These are phyloP conservation scores for Curvularia sp. DNA, from an alignment of 2,329 filamentous ascomycete genomes.

Conservation along the genomic window DNA sequence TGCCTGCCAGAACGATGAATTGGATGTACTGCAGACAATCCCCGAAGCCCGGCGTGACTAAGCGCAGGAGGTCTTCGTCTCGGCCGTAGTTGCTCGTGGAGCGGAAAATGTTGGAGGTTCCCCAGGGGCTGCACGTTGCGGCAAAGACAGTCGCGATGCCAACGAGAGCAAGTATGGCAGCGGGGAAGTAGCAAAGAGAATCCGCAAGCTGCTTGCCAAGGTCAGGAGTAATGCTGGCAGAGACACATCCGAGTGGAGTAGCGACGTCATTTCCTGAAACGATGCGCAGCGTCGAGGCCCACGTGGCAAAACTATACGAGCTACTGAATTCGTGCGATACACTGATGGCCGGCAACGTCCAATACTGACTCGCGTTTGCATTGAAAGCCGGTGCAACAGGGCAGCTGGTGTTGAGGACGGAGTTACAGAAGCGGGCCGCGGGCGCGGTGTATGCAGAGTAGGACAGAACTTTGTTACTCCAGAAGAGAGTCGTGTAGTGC, in stretches of 20 bases:
- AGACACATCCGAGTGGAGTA: constrained; percentile 78
- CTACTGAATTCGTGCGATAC: constrained; percentile 77
- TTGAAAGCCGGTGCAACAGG: constrained; percentile 78
- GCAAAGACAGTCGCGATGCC: constrained; percentile 84
- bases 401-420: constrained; percentile 62
- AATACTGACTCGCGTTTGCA: constrained; percentile 59
- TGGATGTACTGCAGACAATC: constrained; percentile 98
- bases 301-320: constrained; percentile 85
- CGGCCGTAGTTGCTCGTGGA: constrained; percentile 99
- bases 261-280: constrained; percentile 72
- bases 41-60: constrained; percentile 94
- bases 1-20: constrained; percentile 87
- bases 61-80: constrained; percentile 85
- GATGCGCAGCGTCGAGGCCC: constrained; percentile 75
- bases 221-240: constrained; percentile 82
- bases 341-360: constrained; percentile 72
- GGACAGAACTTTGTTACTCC: constrained; percentile 74
- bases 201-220: constrained; percentile 73
- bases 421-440: constrained; percentile 68
- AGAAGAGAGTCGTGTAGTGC: constrained; percentile 75
- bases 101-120: constrained; percentile 84
- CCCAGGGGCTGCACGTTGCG: constrained; percentile 91
- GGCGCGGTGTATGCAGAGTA: constrained; percentile 71
- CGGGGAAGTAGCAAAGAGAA: constrained; percentile 76
- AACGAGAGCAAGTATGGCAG: constrained; percentile 78